Base-by-base conservation (phyloP, 352 stramenopile genomes). In the Globisporangium recalcitrans region DNA sequence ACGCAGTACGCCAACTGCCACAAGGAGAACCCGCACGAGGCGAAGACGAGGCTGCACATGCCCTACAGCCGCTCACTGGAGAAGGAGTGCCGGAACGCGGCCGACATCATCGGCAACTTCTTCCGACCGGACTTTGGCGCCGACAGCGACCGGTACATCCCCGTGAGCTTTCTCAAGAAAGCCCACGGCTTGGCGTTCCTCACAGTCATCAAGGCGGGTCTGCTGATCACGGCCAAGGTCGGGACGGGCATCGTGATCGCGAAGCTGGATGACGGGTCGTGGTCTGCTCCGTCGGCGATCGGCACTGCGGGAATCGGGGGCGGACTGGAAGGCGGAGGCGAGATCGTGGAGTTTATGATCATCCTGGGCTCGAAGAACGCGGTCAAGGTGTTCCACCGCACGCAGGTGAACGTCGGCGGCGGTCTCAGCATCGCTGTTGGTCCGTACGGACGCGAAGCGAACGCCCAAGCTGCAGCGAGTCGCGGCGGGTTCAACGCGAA, bases 261-360 rank as follows among this genome's bases (percentile, higher is more conserved):
- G 11, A 90, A 96, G 38, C 61, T 97, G 0, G 74, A 79, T 9
- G 77, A 95, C 58, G 80, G 87, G 14, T 73, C 79, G 24, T 98
- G 95, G 95, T 97, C 87, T 22, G 90, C 93, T 9, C 95, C 95
- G 1, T 97, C 84, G 29, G 95, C 95, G 9, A 98, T 98, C 64
- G 93, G 92, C n/a, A 93, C 91, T 0, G 85, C 83, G 0, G 93
- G 93, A 11, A 82, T 98, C 53, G 87, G 87, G 11, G 79, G 77
- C 71, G 93, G 93, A 32, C 83, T 93, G 3, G 75, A 98, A 59
- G 77, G 85, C 27, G 93, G 94, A 31, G 92, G 91, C 16, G 91
- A 98, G 70, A 71, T 98, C 14, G 90, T 96, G 11, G 93, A 98
- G 76, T 89, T 98, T 57, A 90, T 98, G 63, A 97, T 98, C 72